A percentile compares a stretch with the other conserved stretches of the same genome.
These are phyloP conservation scores for Talaromyces sp. DNA, from an alignment of 2,329 filamentous ascomycete genomes.

Conservation along the genomic window DNA sequence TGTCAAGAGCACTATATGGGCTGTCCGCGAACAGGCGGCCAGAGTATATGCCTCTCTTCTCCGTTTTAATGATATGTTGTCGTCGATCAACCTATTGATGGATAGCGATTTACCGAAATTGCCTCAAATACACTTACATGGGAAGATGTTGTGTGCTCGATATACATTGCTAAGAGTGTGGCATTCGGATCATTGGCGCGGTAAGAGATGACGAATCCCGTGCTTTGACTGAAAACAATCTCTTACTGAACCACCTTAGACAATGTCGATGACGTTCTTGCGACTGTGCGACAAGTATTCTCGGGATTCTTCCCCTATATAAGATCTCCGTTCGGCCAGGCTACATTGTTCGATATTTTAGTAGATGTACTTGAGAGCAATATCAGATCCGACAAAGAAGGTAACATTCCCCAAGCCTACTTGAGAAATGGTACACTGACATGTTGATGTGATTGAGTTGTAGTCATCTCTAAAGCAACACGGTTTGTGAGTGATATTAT, in stretches of 20 bases:
- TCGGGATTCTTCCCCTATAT: conserved; percentile 24
- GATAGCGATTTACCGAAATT: conserved; percentile 15
- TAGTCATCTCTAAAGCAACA: conserved; percentile 19
- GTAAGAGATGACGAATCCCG: conserved; percentile 20
- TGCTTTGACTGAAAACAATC: neutral
- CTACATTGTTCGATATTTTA: conserved; percentile 34
- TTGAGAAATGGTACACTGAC: neutral
- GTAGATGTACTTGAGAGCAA: conserved; percentile 33
- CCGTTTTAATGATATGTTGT: conserved; percentile 28
- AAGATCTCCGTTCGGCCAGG: conserved; percentile 32
- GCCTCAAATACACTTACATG: conserved; percentile 38
- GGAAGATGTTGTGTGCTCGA: conserved; percentile 35
- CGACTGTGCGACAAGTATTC: conserved; percentile 24
- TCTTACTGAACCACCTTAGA: neutral
- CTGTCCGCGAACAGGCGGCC: conserved; percentile 44
- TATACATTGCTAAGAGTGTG: conserved; percentile 35
- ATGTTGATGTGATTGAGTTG: neutral
- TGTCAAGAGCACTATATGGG: conserved; percentile 42
- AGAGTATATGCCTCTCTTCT: conserved; percentile 39
- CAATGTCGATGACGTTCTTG: conserved; percentile 15
- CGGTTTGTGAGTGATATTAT: conserved; percentile 22
- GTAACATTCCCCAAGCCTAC: conserved; percentile 18
- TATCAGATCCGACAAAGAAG: conserved; percentile 26
- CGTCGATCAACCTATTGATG: conserved; percentile 25
- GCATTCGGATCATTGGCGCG: conserved; percentile 31